Evolutionary conservation across 345 rosid species (phyloP).

Genomic region (Arabis alpina): DNA sequence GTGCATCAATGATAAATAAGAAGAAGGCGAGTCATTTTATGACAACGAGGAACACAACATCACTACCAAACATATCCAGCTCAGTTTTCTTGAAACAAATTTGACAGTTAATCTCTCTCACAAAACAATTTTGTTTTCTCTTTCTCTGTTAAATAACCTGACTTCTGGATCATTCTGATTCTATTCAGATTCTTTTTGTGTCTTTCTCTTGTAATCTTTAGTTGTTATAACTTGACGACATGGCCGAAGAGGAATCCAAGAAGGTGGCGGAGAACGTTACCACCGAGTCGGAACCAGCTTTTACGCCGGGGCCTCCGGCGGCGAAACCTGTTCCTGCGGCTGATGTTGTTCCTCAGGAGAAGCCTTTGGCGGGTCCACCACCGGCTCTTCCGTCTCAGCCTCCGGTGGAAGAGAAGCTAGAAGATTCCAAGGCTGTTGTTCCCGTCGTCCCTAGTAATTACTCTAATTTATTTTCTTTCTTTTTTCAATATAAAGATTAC

Average conservation of each 20-base stretch:
- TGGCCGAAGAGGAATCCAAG: constrained; percentile 34
- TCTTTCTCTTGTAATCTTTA: constrained; percentile 15
- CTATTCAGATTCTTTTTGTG: constrained; percentile 19
- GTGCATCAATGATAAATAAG: constrained; percentile 26
- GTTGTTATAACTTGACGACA: constrained; percentile 25
- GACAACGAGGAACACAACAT: constrained; percentile 43
- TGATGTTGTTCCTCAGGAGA: constrained; percentile 33
- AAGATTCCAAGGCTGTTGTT: constrained; percentile 36
- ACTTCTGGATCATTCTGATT: constrained; percentile 29
- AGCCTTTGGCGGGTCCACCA: constrained; percentile 26
- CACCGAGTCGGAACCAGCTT: constrained; percentile 29
- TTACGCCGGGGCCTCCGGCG: constrained; percentile 18
- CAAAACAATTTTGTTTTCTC: background rate
- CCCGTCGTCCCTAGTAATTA: constrained; percentile 38
- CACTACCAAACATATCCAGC: constrained; percentile 38
- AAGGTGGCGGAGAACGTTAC: constrained; percentile 33
- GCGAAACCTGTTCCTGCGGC: constrained; percentile 20
- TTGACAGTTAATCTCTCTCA: constrained; percentile 24
- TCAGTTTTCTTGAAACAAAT: constrained; percentile 16
- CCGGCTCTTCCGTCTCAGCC: constrained; percentile 33
- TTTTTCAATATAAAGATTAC: background rate
- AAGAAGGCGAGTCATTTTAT: constrained; percentile 42
- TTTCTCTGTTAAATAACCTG: constrained; percentile 18
- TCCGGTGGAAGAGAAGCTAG: constrained; percentile 33
- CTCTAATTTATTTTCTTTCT: background rate